Conservation (phyloP, 306 rosid genomes). For the Dryas drummondii region DNA sequence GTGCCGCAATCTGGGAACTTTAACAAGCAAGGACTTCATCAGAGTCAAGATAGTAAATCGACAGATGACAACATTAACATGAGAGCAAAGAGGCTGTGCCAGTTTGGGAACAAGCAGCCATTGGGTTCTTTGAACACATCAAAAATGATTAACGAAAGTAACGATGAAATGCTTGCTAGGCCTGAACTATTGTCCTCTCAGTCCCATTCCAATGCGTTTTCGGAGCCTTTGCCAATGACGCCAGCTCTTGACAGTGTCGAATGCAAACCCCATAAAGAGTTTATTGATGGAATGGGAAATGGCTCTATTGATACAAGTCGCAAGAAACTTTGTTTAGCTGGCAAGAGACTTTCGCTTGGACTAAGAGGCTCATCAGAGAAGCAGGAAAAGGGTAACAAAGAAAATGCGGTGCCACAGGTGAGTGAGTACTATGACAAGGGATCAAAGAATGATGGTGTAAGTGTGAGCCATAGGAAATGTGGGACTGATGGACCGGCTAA, state of each 20-base stretch:
- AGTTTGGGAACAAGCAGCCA: slow-evolving; percentile 10
- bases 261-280: slow-evolving; percentile 7
- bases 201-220: background rate
- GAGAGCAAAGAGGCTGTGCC: slow-evolving; percentile 14
- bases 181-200: slow-evolving; percentile 4
- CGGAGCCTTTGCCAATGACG: background rate
- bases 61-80: background rate
- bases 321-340: slow-evolving; percentile 24
- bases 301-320: background rate
- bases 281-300: slow-evolving; percentile 8
- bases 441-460: background rate
- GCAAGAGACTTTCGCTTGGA: slow-evolving; percentile 31
- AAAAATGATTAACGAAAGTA: background rate
- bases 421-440: slow-evolving; percentile 7
- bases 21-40: slow-evolving; percentile 1
- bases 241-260: background rate
- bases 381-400: slow-evolving; percentile 24
- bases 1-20: slow-evolving; percentile 4
- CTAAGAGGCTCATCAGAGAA: slow-evolving; percentile 20
- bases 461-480: background rate
- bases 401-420: slow-evolving; percentile 21
- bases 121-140: slow-evolving; percentile 6
- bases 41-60: slow-evolving; percentile 2
- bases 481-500: background rate
- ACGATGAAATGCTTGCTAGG: background rate